phyloP scores from a whole-genome alignment of 2,329 filamentous ascomycete species.

The Sclerotinia nivalis region DNA sequence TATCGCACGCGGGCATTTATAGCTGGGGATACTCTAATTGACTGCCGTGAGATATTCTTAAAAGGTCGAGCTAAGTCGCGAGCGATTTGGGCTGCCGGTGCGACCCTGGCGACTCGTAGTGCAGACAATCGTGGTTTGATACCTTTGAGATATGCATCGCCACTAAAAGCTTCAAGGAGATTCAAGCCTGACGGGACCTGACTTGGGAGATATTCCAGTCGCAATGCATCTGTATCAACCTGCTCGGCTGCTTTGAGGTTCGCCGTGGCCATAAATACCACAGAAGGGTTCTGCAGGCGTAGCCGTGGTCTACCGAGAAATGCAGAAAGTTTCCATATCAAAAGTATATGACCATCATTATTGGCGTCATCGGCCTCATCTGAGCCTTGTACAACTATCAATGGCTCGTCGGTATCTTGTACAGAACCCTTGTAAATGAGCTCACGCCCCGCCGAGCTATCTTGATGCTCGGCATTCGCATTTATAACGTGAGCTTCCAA shows the following conservation, averaged over 20 bases:
- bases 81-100: slow-evolving; percentile 61
- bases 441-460: slow-evolving; percentile 54
- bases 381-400: slow-evolving; percentile 48
- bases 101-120: slow-evolving; percentile 71
- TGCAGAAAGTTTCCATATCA: slow-evolving; percentile 61
- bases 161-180: slow-evolving; percentile 71
- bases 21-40: slow-evolving; percentile 65
- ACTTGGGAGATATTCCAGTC: slow-evolving; percentile 68
- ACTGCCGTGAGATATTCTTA: slow-evolving; percentile 61
- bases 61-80: slow-evolving; percentile 65
- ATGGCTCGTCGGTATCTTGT: slow-evolving; percentile 51
- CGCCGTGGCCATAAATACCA: slow-evolving; percentile 64
- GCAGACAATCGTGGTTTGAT: slow-evolving; percentile 70
- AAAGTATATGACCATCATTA: slow-evolving; percentile 49
- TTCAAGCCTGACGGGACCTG: slow-evolving; percentile 70
- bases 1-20: slow-evolving; percentile 74
- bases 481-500: slow-evolving; percentile 68
- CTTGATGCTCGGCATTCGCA: slow-evolving; percentile 49
- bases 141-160: slow-evolving; percentile 59
- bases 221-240: slow-evolving; percentile 45
- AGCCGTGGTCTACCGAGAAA: slow-evolving; percentile 61
- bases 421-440: slow-evolving; percentile 59
- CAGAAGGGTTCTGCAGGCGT: slow-evolving; percentile 64
- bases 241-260: slow-evolving; percentile 56
- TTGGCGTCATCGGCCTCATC: slow-evolving; percentile 44